Conservation (phyloP, 164 flowering plant species). For the Vitis labrusca region DNA sequence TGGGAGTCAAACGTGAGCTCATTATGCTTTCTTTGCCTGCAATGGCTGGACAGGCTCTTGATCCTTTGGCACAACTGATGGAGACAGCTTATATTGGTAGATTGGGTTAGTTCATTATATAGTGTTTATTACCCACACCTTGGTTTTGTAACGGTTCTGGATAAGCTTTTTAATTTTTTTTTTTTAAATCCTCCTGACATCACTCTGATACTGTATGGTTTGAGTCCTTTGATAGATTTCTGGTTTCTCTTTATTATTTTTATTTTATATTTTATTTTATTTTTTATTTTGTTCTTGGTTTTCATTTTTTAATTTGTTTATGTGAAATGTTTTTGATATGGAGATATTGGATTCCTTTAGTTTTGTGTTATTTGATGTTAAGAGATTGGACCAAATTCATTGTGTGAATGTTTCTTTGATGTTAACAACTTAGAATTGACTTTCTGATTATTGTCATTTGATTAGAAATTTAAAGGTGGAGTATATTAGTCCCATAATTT, state of each 20-base stretch:
- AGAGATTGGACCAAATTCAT: neutral
- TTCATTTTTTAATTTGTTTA: no score
- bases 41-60: slow-evolving; percentile 86
- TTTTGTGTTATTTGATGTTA: no score
- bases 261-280: neutral
- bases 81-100: slow-evolving; percentile 97
- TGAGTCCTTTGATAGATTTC: no score
- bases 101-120: slow-evolving; percentile 46
- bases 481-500: neutral
- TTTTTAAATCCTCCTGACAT: no score
- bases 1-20: slow-evolving; percentile 60
- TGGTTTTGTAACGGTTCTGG: neutral
- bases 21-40: slow-evolving; percentile 82
- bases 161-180: no score
- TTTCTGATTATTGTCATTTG: neutral
- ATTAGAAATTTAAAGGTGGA: neutral
- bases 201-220: no score
- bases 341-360: no score
- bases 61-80: slow-evolving; percentile 83
- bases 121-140: neutral
- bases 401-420: neutral
- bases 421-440: neutral
- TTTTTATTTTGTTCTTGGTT: neutral
- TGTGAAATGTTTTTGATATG: no score
- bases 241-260: neutral